A percentile compares a stretch with the other conserved stretches of the same genome.
Conservation (phyloP, 176 grass and related monocot genomes). For the Oryza officinalis region DNA sequence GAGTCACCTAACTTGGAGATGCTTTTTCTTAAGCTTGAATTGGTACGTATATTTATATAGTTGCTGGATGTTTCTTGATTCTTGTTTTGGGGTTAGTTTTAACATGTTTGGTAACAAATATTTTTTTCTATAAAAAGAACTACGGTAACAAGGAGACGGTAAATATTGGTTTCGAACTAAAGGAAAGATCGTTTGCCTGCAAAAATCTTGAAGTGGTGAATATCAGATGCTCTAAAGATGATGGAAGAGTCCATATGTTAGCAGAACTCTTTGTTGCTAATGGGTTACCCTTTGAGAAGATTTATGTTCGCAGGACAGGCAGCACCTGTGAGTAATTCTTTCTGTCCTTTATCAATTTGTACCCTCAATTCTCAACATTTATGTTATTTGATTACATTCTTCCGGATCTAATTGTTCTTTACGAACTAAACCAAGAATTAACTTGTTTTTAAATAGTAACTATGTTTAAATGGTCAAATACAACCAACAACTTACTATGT, state of each 20-base stretch:
- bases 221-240: constrained; percentile 30
- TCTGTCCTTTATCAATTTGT: not conserved
- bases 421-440: too few relatives aligned
- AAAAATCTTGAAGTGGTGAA: constrained; percentile 24
- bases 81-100: too few relatives aligned
- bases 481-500: too few relatives aligned
- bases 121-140: not conserved
- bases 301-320: constrained; percentile 14
- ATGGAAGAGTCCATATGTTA: not conserved
- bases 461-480: too few relatives aligned
- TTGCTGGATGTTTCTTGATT: not conserved
- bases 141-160: not conserved
- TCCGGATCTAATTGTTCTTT: not conserved
- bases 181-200: constrained; percentile 22
- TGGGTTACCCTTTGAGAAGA: not conserved
- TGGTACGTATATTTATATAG: constrained; percentile 15
- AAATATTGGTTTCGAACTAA: not conserved
- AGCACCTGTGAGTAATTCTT: constrained; percentile 9
- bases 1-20: constrained; percentile 24
- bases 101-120: not conserved
- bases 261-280: constrained; percentile 20
- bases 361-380: not conserved
- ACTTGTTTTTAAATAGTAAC: too few relatives aligned
- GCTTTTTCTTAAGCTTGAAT: constrained; percentile 26
- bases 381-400: not conserved